phyloP scores from a whole-genome alignment of 306 rosid species.

The Cucumis sativus region Cucumber_9930_V3 NC_026661.2:21275001-21275500 shows the following conservation, averaged over 20 bases:
- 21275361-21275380: background rate
- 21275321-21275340: background rate
- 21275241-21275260: background rate
- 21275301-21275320: background rate
- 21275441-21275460: background rate
- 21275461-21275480: background rate
- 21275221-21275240: background rate
- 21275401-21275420: background rate
- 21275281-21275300: background rate
- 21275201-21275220: background rate
- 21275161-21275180: background rate
- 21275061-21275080: no score
- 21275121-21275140: no score
- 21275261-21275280: background rate
- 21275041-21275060: no score
- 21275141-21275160: no score
- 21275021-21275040: no score
- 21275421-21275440: background rate
- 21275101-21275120: no score
- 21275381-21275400: background rate
- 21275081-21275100: no score
- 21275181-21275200: background rate
- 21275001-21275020: no score
- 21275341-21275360: no score
- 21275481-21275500: background rate